Conservation (phyloP, 2,329 filamentous ascomycete species). For the Phialophora expanda region DNA sequence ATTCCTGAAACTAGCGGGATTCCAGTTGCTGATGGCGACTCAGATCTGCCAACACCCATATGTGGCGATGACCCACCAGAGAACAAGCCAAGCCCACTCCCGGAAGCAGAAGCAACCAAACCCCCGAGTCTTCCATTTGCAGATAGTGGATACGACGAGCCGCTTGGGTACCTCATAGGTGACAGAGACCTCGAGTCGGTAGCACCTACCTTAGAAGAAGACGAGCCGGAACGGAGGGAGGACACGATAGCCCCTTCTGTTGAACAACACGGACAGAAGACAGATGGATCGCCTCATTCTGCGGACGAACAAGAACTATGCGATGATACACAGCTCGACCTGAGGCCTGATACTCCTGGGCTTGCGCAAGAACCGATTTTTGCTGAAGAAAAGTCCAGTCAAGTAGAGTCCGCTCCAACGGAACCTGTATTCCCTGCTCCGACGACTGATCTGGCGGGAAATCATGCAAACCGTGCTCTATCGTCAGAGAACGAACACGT, state of each 20-base stretch:
- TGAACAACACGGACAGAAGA: neutral
- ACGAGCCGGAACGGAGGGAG: neutral
- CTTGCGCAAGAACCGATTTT: neutral
- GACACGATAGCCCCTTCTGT: neutral
- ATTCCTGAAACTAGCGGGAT: neutral
- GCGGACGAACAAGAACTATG: neutral
- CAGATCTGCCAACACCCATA: neutral
- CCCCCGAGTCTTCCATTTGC: slow-evolving; percentile 27
- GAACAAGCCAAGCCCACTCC: neutral
- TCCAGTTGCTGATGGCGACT: neutral
- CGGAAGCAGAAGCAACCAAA: neutral
- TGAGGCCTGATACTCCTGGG: neutral
- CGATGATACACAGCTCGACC: neutral
- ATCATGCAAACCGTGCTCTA: neutral
- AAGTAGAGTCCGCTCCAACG: neutral
- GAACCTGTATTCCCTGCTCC: neutral
- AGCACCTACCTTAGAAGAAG: neutral
- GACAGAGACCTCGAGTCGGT: neutral
- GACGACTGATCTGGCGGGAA: neutral
- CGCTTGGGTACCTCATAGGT: slow-evolving; percentile 8
- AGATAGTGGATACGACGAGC: slow-evolving; percentile 37
- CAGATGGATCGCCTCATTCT: neutral
- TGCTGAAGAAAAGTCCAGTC: neutral
- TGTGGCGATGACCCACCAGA: neutral
- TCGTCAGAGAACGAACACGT: neutral